Evolutionary conservation across 2,329 filamentous ascomycete species (phyloP), one percentile per base, ranked within the genome.

Genomic region (Hymenoscyphus linearis): DNA sequence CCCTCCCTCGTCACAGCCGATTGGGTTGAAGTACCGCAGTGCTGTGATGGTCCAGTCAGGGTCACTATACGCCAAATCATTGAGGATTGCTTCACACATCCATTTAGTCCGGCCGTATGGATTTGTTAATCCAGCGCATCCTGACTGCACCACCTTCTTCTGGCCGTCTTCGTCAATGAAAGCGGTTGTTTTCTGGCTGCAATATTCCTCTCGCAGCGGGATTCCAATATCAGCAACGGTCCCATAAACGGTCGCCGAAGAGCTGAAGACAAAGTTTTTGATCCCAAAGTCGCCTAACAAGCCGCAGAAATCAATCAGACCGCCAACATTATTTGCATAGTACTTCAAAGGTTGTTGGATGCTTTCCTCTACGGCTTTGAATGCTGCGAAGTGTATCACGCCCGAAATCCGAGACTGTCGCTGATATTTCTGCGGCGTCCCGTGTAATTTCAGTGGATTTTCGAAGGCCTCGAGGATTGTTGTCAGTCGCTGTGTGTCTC

Each of bases 311-410:
- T 85, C 78, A 55, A 88, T 77, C 4, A 88, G 75, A 0, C 85
- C 86, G 66, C 80, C 82, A 35, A 88, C 84, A 63, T 89, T 89
- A 76, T 88, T 89, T 62, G 79, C 78, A 73, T 88, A 89, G 73
- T 89, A 89, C 62, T 81, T 80, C 60, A 88, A 73, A 0, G 85
- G 85, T 61, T 78, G 75, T 27, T 74, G 72, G 63, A 88, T 87
- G 52, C 83, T 87, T 67, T 89, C 85, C 44, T 63, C 66, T 6
- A 71, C 70, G 3, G 70, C 65, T 54, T 88, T 88, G 76, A 83
- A 83, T 1, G 86, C 86, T 14, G 86, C 86, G 66, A 88, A 88
- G 69, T 89, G 86, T 61, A 89, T 87, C n/a, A 88, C 84, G 0
- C 84, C 85, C 0, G 76, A 75, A 63, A 88, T 85, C 34, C 75